Conservation (phyloP, 1,284 basidiomycete species). For the Exobasidium cylindrosporum region DNA sequence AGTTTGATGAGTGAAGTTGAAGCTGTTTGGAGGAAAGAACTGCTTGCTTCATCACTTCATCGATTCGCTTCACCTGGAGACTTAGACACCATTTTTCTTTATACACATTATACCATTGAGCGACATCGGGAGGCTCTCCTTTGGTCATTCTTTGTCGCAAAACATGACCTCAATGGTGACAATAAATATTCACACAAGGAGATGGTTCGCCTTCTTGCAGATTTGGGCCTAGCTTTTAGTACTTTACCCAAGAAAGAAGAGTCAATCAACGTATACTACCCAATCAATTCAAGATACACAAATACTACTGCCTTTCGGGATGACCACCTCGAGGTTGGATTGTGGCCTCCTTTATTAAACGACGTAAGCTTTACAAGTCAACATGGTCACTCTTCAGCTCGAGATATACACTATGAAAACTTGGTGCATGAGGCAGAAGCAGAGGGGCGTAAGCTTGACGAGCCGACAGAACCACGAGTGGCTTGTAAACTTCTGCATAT, state of each 20-base stretch:
- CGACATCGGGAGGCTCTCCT: constrained; percentile 44
- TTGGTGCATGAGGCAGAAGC: no score
- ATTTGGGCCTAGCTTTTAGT: neutral
- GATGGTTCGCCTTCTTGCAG: neutral
- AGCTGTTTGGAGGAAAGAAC: neutral
- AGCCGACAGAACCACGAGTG: neutral
- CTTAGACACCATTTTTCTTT: neutral
- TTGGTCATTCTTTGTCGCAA: constrained; percentile 40
- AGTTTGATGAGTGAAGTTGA: neutral
- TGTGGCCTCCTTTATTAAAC: neutral
- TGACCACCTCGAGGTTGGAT: neutral
- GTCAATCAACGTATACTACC: neutral
- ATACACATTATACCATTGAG: constrained; percentile 31
- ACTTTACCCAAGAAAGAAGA: neutral
- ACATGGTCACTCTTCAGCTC: neutral
- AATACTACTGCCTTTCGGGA: neutral
- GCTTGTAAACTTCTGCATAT: neutral
- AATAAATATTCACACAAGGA: neutral
- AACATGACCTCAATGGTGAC: constrained; percentile 21
- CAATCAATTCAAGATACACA: neutral
- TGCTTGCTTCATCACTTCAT: neutral
- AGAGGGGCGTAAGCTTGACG: no score
- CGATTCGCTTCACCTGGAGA: neutral
- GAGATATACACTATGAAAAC: no score
- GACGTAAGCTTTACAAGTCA: neutral